Percentiles rank a stretch among this genome's conserved stretches.
Evolutionary conservation across 1,284 basidiomycete genomes (phyloP).

Genomic region (Cutaneotrichosporon cyanovorans): DNA sequence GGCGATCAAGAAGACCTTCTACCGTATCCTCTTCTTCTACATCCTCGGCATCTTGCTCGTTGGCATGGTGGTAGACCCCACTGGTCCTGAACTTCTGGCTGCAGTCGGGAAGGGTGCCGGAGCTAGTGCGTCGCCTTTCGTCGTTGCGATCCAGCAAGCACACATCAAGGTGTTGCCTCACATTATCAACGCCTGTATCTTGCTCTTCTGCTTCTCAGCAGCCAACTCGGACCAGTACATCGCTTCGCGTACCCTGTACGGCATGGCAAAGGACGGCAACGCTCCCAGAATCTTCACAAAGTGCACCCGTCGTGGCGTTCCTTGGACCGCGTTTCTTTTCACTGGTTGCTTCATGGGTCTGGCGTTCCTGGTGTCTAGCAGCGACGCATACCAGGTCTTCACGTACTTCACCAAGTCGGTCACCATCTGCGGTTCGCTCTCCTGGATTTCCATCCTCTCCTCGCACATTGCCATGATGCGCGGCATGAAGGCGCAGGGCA

Average conservation of each 20-base stretch:
- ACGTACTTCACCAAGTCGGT: constrained; percentile 63
- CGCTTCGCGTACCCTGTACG: constrained; percentile 51
- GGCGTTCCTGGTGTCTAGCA: constrained; percentile 32
- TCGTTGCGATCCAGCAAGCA: constrained; percentile 52
- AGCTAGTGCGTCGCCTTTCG: constrained; percentile 68
- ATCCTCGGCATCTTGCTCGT: constrained; percentile 51
- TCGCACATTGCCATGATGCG: constrained; percentile 66
- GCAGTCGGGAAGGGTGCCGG: constrained; percentile 49
- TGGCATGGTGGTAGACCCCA: constrained; percentile 53
- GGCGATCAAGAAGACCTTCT: constrained; percentile 53
- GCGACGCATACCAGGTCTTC: constrained; percentile 50
- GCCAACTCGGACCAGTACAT: constrained; percentile 54
- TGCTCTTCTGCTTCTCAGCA: constrained; percentile 49
- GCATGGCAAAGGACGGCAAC: constrained; percentile 51
- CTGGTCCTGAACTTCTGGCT: constrained; percentile 36
- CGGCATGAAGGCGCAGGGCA: constrained; percentile 56
- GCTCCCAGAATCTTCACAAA: constrained; percentile 51
- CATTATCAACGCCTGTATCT: constrained; percentile 48
- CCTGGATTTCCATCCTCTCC: constrained; percentile 63
- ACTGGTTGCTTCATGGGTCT: constrained; percentile 41
- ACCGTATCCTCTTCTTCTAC: constrained; percentile 64
- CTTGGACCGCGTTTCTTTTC: constrained; percentile 44
- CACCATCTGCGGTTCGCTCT: constrained; percentile 61
- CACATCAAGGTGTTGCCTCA: constrained; percentile 47
- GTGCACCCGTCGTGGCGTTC: constrained; percentile 46